Evolutionary conservation across 2,329 filamentous ascomycete species (phyloP).

Genomic region (Colletotrichum euphorbiae): DNA sequence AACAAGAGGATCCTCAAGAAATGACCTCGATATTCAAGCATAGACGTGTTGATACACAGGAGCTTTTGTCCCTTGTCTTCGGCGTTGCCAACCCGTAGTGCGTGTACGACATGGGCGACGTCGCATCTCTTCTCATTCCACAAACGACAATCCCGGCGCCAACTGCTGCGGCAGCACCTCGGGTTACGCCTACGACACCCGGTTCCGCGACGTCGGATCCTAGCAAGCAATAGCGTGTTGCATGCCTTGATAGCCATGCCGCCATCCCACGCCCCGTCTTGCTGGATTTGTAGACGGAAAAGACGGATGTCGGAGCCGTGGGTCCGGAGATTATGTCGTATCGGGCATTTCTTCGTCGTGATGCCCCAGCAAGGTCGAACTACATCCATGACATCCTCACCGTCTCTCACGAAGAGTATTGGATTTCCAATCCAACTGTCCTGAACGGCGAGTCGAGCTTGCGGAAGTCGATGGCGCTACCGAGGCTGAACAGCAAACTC

Average conservation of each 20-base stretch:
- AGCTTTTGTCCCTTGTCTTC: not conserved
- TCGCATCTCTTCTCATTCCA: slow-evolving; percentile 22
- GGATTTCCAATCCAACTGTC: slow-evolving; percentile 81
- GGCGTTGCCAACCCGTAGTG: not conserved
- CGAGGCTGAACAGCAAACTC: slow-evolving; percentile 90
- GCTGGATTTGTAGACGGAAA: slow-evolving; percentile 3
- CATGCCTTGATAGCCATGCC: not conserved
- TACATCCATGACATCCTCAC: not conserved
- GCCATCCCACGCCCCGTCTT: not conserved
- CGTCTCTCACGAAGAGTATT: slow-evolving; percentile 78
- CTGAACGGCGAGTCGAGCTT: slow-evolving; percentile 81
- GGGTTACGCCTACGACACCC: not conserved
- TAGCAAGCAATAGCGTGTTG: not conserved
- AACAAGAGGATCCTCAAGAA: not conserved
- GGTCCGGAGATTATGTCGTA: slow-evolving; percentile 17
- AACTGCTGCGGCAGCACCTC: slow-evolving; percentile 1
- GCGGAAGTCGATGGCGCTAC: slow-evolving; percentile 84
- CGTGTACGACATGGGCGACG: not conserved
- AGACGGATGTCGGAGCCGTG: not conserved
- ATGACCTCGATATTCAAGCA: not conserved
- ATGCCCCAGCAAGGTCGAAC: not conserved
- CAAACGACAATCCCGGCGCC: not conserved
- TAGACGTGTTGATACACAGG: not conserved
- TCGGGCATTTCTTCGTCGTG: not conserved
- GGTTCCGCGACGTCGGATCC: slow-evolving; percentile 1